Evolutionary conservation across 2,329 filamentous ascomycete genomes (phyloP).

Genomic region (Diaporthe australafricana): DNA sequence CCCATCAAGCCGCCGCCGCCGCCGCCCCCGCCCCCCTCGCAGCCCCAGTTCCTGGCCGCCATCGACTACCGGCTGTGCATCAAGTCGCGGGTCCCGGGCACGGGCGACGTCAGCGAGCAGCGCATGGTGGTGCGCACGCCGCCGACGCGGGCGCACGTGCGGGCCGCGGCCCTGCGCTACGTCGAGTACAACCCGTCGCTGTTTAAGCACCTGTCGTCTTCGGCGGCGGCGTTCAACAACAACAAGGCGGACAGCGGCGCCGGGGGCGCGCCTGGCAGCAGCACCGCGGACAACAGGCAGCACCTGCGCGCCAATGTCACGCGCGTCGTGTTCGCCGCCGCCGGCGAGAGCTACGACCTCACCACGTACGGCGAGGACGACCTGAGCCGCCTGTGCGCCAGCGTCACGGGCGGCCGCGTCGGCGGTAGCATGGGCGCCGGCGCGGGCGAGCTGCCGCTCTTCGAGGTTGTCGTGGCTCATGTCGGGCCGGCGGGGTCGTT

Average conservation of each 20-base stretch:
- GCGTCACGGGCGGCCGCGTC: not conserved
- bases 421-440: not conserved
- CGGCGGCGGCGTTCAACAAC: not conserved
- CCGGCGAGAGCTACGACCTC: conserved; percentile 34
- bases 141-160: conserved; percentile 31
- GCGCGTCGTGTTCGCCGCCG: conserved; percentile 20
- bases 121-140: conserved; percentile 28
- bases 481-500: conserved; percentile 3
- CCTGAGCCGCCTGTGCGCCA: conserved; percentile 29
- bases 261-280: too few relatives aligned
- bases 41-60: not conserved
- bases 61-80: conserved; percentile 36
- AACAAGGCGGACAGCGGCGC: not conserved
- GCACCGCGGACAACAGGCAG: not conserved
- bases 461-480: conserved; percentile 30
- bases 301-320: conserved; percentile 25
- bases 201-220: conserved; percentile 25
- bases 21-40: not conserved
- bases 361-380: conserved; percentile 30
- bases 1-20: conserved; percentile 8
- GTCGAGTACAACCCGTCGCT: conserved; percentile 2
- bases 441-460: conserved; percentile 21
- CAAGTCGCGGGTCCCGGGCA: conserved; percentile 17
- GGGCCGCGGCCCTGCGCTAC: conserved; percentile 31
- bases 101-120: conserved; percentile 15